A percentile compares a stretch with the other conserved stretches of the same genome.
Evolutionary conservation across 2,329 filamentous ascomycete species (phyloP).

Genomic region (Graphium sp.): DNA sequence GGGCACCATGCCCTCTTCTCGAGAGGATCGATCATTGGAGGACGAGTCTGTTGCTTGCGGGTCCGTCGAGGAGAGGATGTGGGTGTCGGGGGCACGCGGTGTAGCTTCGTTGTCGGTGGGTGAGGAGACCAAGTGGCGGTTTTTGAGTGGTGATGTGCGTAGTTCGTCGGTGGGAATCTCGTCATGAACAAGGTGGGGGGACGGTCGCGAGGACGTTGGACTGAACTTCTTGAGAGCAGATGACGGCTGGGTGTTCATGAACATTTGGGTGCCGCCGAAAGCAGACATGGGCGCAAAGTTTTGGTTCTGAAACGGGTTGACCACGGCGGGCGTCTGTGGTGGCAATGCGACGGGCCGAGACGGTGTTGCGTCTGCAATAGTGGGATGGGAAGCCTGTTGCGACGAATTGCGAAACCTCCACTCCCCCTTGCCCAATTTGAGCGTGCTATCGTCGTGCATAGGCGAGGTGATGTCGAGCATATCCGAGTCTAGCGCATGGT

Average conservation of each 20-base stretch:
- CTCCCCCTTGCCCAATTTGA: conserved; percentile 18
- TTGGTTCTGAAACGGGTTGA: conserved; percentile 24
- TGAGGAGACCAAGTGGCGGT: conserved; percentile 27
- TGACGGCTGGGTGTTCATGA: conserved; percentile 35
- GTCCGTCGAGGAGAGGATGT: too few relatives aligned
- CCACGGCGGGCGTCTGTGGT: conserved; percentile 32
- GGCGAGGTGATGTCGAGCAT: conserved; percentile 16
- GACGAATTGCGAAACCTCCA: conserved; percentile 19
- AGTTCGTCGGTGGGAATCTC: conserved; percentile 6
- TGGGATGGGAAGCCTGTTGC: conserved; percentile 11
- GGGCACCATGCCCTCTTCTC: conserved; percentile 16
- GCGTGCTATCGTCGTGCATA: conserved; percentile 15
- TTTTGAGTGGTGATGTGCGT: conserved; percentile 31
- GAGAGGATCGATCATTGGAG: too few relatives aligned
- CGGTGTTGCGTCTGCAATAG: conserved; percentile 11
- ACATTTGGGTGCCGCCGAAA: conserved; percentile 27
- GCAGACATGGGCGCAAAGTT: conserved; percentile 2
- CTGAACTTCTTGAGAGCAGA: conserved; percentile 31
- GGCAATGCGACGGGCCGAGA: conserved; percentile 10
- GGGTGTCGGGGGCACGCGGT: too few relatives aligned
- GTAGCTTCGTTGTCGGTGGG: conserved; percentile 11
- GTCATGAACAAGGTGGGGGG: conserved; percentile 15
- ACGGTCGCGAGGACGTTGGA: conserved; percentile 41
- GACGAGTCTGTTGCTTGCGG: too few relatives aligned
- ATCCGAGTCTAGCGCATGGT: conserved; percentile 20